phyloP scores from a whole-genome alignment of 371 early-diverging fungal genomes.

The Mucor indicus region DNA sequence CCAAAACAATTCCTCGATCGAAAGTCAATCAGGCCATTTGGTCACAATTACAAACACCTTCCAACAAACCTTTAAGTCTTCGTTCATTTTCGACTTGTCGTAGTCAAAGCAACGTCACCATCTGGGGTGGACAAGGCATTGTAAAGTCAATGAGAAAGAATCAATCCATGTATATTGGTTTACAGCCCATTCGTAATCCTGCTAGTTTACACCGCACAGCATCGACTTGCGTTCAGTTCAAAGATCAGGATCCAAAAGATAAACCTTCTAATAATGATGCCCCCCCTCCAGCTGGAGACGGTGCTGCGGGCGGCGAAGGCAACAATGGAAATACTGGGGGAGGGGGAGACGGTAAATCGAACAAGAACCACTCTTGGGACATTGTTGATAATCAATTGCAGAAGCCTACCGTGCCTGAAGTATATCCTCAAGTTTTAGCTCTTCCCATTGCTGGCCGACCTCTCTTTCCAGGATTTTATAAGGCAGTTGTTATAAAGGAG shows the following conservation, averaged over 20 bases:
- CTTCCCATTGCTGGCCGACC: slow-evolving; percentile 93
- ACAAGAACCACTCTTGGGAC: slow-evolving; percentile 17
- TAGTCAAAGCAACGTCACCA: slow-evolving; percentile 22
- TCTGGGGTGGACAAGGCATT: slow-evolving; percentile 39
- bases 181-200: slow-evolving; percentile 34
- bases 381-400: slow-evolving; percentile 61
- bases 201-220: slow-evolving; percentile 26
- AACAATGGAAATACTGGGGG: slow-evolving; percentile 19
- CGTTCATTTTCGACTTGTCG: slow-evolving; percentile 28
- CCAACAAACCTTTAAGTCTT: slow-evolving; percentile 15
- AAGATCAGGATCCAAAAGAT: slow-evolving; percentile 36
- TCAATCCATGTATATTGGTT: slow-evolving; percentile 28
- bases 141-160: slow-evolving; percentile 22
- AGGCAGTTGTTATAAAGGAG: slow-evolving; percentile 93
- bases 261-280: slow-evolving; percentile 23
- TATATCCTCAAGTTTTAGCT: slow-evolving; percentile 88
- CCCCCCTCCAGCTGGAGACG: slow-evolving; percentile 8
- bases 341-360: slow-evolving; percentile 16
- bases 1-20: slow-evolving; percentile 47
- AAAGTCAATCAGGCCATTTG: slow-evolving; percentile 36
- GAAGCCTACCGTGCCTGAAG: slow-evolving; percentile 80
- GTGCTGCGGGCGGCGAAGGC: slow-evolving; percentile 22
- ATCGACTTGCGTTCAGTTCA: slow-evolving; percentile 12
- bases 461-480: slow-evolving; percentile 96
- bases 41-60: slow-evolving; percentile 31